A percentile compares a stretch with the other conserved stretches of the same genome.
Conservation (phyloP, 148 eudicot genomes). For the Rhododendron vialii region DNA sequence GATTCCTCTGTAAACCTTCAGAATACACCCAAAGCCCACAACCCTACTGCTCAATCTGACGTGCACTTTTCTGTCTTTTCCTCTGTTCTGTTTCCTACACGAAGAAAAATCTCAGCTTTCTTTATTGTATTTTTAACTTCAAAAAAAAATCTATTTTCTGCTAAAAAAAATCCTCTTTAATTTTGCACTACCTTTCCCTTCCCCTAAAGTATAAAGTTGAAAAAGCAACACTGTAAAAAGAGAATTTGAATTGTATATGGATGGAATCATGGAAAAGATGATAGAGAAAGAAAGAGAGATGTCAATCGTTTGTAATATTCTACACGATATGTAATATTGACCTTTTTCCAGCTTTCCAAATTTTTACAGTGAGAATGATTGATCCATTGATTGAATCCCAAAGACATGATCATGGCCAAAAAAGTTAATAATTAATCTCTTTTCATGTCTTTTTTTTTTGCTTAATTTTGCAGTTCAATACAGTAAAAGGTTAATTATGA, state of each 20-base stretch:
- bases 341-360: conserved; percentile 1
- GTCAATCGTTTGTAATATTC: neutral
- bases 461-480: neutral
- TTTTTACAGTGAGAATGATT: neutral
- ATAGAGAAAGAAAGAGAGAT: conserved; percentile 9
- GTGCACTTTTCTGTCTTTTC: conserved; percentile 44
- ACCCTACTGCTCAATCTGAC: conserved; percentile 38
- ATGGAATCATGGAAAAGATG: neutral
- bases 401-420: conserved; percentile 6
- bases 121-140: conserved; percentile 13
- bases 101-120: conserved; percentile 19
- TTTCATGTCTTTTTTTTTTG: neutral
- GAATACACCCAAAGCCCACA: conserved; percentile 11
- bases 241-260: conserved; percentile 32
- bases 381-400: conserved; percentile 11
- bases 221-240: conserved; percentile 38
- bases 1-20: conserved; percentile 10
- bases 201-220: conserved; percentile 23
- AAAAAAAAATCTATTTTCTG: conserved; percentile 8
- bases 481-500: neutral
- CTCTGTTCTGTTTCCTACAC: conserved; percentile 22
- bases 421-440: neutral
- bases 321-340: neutral
- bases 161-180: conserved; percentile 21
- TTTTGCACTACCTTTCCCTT: conserved; percentile 35